Evolutionary conservation across 2,329 filamentous ascomycete genomes (phyloP).

Genomic region (Pseudomassariella vexata): DNA sequence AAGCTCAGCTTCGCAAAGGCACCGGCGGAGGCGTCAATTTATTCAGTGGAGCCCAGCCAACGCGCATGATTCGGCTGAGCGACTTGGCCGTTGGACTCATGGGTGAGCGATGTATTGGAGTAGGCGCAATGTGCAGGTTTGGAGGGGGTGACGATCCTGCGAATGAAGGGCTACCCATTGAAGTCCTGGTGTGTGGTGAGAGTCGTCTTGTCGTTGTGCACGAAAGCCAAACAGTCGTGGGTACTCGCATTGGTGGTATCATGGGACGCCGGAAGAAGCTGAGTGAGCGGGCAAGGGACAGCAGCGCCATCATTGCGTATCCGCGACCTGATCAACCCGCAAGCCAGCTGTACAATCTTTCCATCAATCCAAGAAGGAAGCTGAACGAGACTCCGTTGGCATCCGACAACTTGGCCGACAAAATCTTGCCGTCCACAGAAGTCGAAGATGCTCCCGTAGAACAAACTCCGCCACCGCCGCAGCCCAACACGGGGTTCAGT

Average conservation of each 20-base stretch:
- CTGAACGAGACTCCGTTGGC: constrained; percentile 12
- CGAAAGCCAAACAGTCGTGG: constrained; percentile 43
- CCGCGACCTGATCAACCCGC: constrained; percentile 35
- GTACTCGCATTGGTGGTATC: constrained; percentile 35
- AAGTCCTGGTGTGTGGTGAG: constrained; percentile 51
- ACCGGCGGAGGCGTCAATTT: constrained; percentile 46
- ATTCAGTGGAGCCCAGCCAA: constrained; percentile 49
- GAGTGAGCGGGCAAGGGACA: constrained; percentile 30
- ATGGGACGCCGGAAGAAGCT: constrained; percentile 22
- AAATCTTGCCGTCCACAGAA: constrained; percentile 19
- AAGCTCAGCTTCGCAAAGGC: constrained; percentile 48
- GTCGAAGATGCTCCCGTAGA: constrained; percentile 18
- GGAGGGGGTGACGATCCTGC: constrained; percentile 18
- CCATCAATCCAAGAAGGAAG: constrained; percentile 20
- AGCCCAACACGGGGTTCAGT: constrained; percentile 34
- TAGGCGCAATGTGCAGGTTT: constrained; percentile 37
- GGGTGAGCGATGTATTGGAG: constrained; percentile 50
- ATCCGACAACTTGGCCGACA: constrained; percentile 14
- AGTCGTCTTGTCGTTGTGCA: constrained; percentile 49
- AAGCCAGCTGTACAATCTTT: constrained; percentile 44
- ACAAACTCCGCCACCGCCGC: constrained; percentile 17
- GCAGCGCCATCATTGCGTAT: constrained; percentile 50
- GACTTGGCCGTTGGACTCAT: constrained; percentile 48
- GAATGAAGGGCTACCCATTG: constrained; percentile 39
- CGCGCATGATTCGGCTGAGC: constrained; percentile 49